Percentiles rank a stretch among this genome's conserved stretches.
phyloP scores from a whole-genome alignment of 2,329 filamentous ascomycete species.

The Amesomyces nigricolor region DNA sequence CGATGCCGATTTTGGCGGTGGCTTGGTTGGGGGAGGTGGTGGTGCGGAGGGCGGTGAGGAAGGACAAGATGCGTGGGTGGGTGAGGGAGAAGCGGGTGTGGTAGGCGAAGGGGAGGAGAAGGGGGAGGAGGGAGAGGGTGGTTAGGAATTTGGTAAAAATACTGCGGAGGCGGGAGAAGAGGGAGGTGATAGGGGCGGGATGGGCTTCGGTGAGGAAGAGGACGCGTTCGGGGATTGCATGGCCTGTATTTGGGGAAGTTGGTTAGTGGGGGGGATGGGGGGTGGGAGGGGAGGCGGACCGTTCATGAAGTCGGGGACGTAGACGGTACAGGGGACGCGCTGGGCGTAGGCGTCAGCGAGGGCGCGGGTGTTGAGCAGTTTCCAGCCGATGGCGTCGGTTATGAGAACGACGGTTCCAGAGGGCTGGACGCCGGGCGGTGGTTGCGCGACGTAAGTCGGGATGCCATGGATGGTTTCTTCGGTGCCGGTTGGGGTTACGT shows the following conservation, averaged over 20 bases:
- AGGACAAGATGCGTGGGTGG: conserved; percentile 33
- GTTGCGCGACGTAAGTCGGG: conserved; percentile 39
- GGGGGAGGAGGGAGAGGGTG: conserved; percentile 2
- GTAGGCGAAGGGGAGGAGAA: conserved; percentile 5
- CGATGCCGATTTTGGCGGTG: conserved; percentile 39
- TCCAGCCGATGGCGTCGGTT: conserved; percentile 47
- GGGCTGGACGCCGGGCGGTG: conserved; percentile 28
- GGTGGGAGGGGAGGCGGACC: conserved; percentile 27
- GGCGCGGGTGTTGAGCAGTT: conserved; percentile 42
- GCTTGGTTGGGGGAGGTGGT: neutral
- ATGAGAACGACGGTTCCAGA: conserved; percentile 45
- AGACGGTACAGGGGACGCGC: conserved; percentile 40
- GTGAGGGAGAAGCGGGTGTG: conserved; percentile 10
- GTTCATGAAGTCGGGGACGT: conserved; percentile 48
- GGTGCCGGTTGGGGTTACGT: conserved; percentile 35
- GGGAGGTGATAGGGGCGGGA: neutral
- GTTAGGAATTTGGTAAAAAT: neutral
- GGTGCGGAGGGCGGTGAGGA: conserved; percentile 32
- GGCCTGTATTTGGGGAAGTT: neutral
- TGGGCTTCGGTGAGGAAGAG: conserved; percentile 3
- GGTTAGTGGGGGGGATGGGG: neutral
- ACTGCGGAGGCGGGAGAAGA: neutral
- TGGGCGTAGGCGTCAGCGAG: conserved; percentile 45
- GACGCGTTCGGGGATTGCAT: conserved; percentile 5
- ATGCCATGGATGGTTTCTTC: conserved; percentile 39